phyloP scores from a whole-genome alignment of 2,329 filamentous ascomycete genomes.

The Lizonia empirigonia region DNA sequence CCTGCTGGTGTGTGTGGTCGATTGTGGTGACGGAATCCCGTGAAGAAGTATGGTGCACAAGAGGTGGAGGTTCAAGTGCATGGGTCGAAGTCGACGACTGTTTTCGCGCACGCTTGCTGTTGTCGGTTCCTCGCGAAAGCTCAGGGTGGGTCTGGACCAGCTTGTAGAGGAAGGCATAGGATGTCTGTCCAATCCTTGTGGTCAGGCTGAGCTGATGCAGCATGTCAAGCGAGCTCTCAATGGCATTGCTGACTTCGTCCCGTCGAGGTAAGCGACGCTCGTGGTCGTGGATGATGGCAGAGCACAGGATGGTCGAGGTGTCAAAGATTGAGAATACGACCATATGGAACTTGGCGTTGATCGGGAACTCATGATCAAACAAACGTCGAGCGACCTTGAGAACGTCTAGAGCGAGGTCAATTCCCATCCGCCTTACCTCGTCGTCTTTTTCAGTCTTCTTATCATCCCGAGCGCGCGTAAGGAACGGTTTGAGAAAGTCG shows the following conservation, averaged over 20 bases:
- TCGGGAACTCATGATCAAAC: slow-evolving; percentile 53
- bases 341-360: slow-evolving; percentile 57
- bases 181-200: slow-evolving; percentile 38
- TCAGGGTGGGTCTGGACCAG: slow-evolving; percentile 37
- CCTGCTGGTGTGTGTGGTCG: not conserved
- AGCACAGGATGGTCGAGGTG: slow-evolving; percentile 58
- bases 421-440: slow-evolving; percentile 49
- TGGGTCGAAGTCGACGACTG: slow-evolving; percentile 7
- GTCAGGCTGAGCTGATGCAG: slow-evolving; percentile 37
- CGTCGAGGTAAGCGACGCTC: slow-evolving; percentile 50
- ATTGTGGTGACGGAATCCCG: not conserved
- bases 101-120: slow-evolving; percentile 24
- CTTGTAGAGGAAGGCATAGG: slow-evolving; percentile 40
- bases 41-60: slow-evolving; percentile 2
- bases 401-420: slow-evolving; percentile 54
- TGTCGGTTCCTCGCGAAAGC: slow-evolving; percentile 21
- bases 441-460: slow-evolving; percentile 42
- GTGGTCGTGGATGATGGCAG: slow-evolving; percentile 58
- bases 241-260: slow-evolving; percentile 50
- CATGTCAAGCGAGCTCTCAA: slow-evolving; percentile 42
- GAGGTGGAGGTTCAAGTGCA: not conserved
- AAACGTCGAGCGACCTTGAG: slow-evolving; percentile 51
- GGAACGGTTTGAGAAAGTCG: slow-evolving; percentile 54
- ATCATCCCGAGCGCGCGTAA: slow-evolving; percentile 47
- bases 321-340: slow-evolving; percentile 60